Evolutionary conservation across 2,329 filamentous ascomycete genomes (phyloP), one percentile per base, ranked within the genome.

Genomic region (Meredithiella fracta): DNA sequence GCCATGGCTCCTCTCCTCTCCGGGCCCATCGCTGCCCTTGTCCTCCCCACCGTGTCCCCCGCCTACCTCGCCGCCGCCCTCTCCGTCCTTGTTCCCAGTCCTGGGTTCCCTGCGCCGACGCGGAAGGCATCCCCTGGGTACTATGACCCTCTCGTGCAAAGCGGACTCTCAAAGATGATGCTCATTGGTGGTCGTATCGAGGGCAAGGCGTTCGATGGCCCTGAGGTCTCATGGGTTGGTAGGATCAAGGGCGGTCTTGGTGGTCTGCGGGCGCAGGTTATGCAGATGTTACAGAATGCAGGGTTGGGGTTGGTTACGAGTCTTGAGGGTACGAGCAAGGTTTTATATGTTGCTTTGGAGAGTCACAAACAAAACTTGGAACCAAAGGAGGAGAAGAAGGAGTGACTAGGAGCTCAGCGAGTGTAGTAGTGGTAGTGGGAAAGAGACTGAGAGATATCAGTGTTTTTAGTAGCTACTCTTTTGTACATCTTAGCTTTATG

Each of bases 131-230:
- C 78, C 63, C 89, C 91, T 0, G 82, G 82, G 11, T 95, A 89
- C 69, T 78, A 94, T 67, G 91, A 96, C 56, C 75, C 80, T 0
- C 68, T 75, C 1, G 86, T 91, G 55, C 90, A 96, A 69, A 79
- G 73, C 61, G 92, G 86, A 6, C 67, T 98, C 62, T 81, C 88
- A 64, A 98, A 98, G 71, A 70, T 98, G 60, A 74, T 94, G 67
- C 70, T 98, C 34, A 71, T 98, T 14, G 92, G 89, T 54, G 90
- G 90, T 14, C 77, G 92, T 53, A 78, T 96, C 29, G 92, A 98
- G 65, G 86, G 86, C 60, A 83, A 81, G 67, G 79, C 88, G 31
- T 90, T 95, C 64, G 90, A 96, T 65, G 69, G 78, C 50, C 80
- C 83, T 9, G 85, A 85, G 55, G 67, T 82, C 52, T 72, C 70